Conservation (phyloP, 305 asterid species). For the Plantago coronopus region DNA sequence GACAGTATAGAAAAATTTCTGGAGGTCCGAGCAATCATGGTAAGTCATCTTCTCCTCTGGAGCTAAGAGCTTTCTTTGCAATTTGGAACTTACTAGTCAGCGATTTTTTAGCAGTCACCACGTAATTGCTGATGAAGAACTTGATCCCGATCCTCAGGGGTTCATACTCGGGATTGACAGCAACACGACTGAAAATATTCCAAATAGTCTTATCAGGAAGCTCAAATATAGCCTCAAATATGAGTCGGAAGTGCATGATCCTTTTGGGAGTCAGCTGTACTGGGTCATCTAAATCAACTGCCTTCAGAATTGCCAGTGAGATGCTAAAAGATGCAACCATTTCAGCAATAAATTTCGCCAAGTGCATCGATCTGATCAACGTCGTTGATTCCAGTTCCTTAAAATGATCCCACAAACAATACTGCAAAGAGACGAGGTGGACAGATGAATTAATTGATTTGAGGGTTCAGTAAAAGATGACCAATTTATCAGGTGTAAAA, state of each 20-base stretch:
- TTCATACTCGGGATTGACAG: constrained; percentile 66
- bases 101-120: constrained; percentile 34
- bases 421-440: constrained; percentile 38
- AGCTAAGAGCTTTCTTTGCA: constrained; percentile 64
- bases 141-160: constrained; percentile 59
- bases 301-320: constrained; percentile 73
- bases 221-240: constrained; percentile 69
- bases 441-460: not conserved
- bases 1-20: too few species aligned
- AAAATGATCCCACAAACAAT: constrained; percentile 91
- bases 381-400: constrained; percentile 79
- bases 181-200: constrained; percentile 78
- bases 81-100: constrained; percentile 52
- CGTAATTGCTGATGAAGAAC: constrained; percentile 63
- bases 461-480: not conserved
- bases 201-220: constrained; percentile 62
- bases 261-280: constrained; percentile 53
- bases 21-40: constrained; percentile 31
- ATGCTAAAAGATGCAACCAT: constrained; percentile 70
- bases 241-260: constrained; percentile 80
- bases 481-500: not conserved
- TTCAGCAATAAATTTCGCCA: constrained; percentile 74
- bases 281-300: constrained; percentile 55
- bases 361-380: constrained; percentile 76
- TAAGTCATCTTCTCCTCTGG: constrained; percentile 50